Evolutionary conservation across 2,329 filamentous ascomycete species (phyloP).

Genomic region (Bipolaris bicolor): DNA sequence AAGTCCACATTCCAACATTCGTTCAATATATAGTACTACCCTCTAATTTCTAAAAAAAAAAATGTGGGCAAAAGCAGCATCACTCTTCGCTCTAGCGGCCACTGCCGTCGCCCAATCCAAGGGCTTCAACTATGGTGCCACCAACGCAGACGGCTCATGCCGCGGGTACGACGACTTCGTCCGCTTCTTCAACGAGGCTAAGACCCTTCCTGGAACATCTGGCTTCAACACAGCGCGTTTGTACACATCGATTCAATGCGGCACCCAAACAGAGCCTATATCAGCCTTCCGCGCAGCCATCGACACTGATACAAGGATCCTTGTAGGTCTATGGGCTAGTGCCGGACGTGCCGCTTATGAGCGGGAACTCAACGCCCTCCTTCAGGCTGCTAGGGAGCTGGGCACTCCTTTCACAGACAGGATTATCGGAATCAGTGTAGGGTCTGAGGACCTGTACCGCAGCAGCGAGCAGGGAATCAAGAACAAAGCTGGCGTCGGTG

Average conservation of each 20-base stretch:
- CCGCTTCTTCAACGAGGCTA: slow-evolving; percentile 69
- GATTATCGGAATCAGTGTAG: slow-evolving; percentile 82
- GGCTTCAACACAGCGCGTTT: slow-evolving; percentile 73
- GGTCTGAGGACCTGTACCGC: slow-evolving; percentile 73
- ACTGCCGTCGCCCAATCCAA: slow-evolving; percentile 35
- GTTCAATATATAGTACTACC: not conserved
- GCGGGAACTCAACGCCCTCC: slow-evolving; percentile 76
- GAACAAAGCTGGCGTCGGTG: slow-evolving; percentile 67
- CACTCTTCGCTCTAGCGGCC: slow-evolving; percentile 25
- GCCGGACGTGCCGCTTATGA: slow-evolving; percentile 66
- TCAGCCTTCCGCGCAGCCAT: slow-evolving; percentile 72
- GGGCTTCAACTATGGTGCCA: slow-evolving; percentile 76
- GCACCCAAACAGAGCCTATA: slow-evolving; percentile 59
- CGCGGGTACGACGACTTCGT: slow-evolving; percentile 71
- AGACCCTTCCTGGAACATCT: slow-evolving; percentile 66
- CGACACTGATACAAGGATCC: slow-evolving; percentile 73
- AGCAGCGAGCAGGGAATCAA: slow-evolving; percentile 68
- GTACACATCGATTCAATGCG: slow-evolving; percentile 74
- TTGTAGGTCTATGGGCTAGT: slow-evolving; percentile 84
- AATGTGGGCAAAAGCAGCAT: slow-evolving; percentile 7
- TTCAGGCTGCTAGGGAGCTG: slow-evolving; percentile 70
- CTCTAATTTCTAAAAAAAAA: not conserved
- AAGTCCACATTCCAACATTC: not conserved
- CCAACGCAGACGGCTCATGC: slow-evolving; percentile 63
- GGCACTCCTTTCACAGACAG: slow-evolving; percentile 67